Conservation (phyloP, 345 rosid genomes). For the Rhizophora mangle region DNA sequence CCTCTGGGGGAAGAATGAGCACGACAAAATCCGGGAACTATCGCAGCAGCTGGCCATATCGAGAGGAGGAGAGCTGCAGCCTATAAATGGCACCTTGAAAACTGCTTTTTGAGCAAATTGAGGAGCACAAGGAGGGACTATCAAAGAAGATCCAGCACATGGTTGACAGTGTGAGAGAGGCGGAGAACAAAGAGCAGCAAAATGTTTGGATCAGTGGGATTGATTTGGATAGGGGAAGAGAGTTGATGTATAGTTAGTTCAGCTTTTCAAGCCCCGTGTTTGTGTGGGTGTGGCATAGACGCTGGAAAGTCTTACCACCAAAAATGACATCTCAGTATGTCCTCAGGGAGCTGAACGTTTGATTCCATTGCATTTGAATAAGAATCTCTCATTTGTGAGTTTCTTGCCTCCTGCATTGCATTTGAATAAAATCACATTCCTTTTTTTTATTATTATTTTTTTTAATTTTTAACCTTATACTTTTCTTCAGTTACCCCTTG, state of each 20-base stretch:
- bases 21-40: slow-evolving; percentile 81
- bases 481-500: no score
- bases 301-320: neutral
- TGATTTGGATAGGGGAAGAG: neutral
- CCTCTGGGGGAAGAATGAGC: slow-evolving; percentile 64
- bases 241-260: no score
- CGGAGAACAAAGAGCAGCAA: slow-evolving; percentile 58
- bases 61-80: slow-evolving; percentile 91
- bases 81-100: slow-evolving; percentile 89
- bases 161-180: slow-evolving; percentile 64
- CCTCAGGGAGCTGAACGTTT: no score
- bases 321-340: no score
- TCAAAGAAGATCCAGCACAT: slow-evolving; percentile 84
- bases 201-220: neutral
- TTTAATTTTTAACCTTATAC: no score
- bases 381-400: no score
- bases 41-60: slow-evolving; percentile 77
- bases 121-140: slow-evolving; percentile 73
- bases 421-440: no score
- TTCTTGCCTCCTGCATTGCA: no score
- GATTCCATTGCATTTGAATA: no score
- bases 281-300: neutral
- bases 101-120: slow-evolving; percentile 84
- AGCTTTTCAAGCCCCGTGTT: neutral
- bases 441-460: no score